Conservation (phyloP, 2,329 filamentous ascomycete genomes). For the Phialophora chinensis region DNA sequence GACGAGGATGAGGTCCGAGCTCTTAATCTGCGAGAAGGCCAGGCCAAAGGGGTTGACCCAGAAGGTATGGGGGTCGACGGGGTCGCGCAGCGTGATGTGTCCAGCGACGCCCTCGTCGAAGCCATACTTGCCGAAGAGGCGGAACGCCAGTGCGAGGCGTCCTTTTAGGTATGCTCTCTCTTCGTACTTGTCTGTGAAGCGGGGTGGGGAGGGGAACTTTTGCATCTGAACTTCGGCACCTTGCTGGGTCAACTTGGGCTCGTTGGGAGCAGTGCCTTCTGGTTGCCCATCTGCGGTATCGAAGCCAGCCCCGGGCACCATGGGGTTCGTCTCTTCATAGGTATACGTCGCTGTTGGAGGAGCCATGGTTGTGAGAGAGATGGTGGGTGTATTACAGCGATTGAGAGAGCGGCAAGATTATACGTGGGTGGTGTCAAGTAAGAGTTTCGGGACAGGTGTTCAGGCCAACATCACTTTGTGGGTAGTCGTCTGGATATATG, state of each 20-base stretch:
- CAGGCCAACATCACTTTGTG: background rate
- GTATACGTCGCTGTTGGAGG: slow-evolving; percentile 29
- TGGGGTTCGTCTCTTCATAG: slow-evolving; percentile 6
- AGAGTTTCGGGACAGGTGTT: background rate
- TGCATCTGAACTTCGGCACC: slow-evolving; percentile 27
- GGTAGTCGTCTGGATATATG: slow-evolving; percentile 6
- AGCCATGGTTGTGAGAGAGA: slow-evolving; percentile 20
- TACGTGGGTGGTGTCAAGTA: background rate
- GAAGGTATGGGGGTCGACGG: slow-evolving; percentile 59
- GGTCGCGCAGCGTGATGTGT: slow-evolving; percentile 62
- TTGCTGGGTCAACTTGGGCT: slow-evolving; percentile 28
- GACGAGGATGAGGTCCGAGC: slow-evolving; percentile 50
- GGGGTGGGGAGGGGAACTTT: slow-evolving; percentile 34
- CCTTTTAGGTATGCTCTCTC: slow-evolving; percentile 49
- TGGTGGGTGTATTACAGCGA: background rate
- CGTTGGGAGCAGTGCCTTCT: slow-evolving; percentile 34
- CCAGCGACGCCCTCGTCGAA: slow-evolving; percentile 67
- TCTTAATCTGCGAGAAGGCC: slow-evolving; percentile 45
- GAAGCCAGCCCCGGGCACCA: background rate
- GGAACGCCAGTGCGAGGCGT: slow-evolving; percentile 61
- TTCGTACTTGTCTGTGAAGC: slow-evolving; percentile 42
- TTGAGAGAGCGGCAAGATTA: background rate
- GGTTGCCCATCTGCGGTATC: slow-evolving; percentile 29
- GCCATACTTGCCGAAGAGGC: slow-evolving; percentile 63
- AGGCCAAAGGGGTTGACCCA: slow-evolving; percentile 48